These are phyloP conservation scores for Larix kaempferi DNA, from an alignment of 75 land plant species.

Conservation along the genomic window DNA sequence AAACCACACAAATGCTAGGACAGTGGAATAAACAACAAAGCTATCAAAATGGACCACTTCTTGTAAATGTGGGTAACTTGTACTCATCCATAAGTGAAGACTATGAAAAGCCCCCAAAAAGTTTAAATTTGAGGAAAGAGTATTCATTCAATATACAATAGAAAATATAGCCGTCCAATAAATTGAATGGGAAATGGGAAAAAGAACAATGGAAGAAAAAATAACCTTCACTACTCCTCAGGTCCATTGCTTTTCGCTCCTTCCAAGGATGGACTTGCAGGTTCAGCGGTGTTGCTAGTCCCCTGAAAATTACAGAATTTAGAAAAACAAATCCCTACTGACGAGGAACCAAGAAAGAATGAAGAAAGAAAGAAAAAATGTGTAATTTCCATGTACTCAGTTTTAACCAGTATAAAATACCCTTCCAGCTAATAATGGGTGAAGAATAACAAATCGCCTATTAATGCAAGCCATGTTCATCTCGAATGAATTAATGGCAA, in stretches of 20 bases:
- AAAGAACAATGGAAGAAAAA: neutral
- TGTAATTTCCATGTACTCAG: neutral
- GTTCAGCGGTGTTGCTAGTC: neutral
- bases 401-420: neutral
- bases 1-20: neutral
- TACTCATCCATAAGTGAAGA: neutral
- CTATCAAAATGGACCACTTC: neutral
- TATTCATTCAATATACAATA: neutral
- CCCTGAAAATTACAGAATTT: neutral
- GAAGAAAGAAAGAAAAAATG: neutral
- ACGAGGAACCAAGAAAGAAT: neutral
- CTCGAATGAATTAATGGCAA: neutral
- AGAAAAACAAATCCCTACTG: neutral
- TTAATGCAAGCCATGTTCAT: neutral
- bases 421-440: neutral
- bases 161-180: neutral
- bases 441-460: neutral
- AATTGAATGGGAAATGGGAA: neutral
- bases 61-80: neutral
- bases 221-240: constrained; percentile 4
- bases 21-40: neutral
- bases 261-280: neutral
- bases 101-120: neutral
- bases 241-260: neutral
- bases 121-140: neutral